Percentiles rank a stretch among this genome's conserved stretches.
Conservation (phyloP, 805 yeast species). For the Zygosaccharomyces bisporus region DNA sequence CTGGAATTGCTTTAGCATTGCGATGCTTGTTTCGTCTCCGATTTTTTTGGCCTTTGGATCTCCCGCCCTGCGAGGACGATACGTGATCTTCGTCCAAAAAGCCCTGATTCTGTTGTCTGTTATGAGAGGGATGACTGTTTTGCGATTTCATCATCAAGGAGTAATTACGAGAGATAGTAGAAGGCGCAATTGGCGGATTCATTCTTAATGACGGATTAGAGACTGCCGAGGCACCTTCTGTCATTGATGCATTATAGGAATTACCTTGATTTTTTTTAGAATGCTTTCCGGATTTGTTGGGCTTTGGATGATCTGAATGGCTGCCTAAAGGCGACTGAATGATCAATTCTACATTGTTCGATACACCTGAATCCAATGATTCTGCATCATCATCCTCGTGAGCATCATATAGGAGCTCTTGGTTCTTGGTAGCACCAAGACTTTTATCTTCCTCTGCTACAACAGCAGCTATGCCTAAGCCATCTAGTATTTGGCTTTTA, state of each 20-base stretch:
- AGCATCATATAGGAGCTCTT: neutral
- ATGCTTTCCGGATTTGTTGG: neutral
- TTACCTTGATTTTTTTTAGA: neutral
- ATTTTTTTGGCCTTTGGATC: constrained; percentile 3
- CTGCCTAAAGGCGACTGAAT: constrained; percentile 17
- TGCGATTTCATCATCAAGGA: constrained; percentile 13
- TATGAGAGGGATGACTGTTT: neutral
- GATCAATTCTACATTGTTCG: constrained; percentile 23
- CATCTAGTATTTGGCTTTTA: constrained; percentile 10
- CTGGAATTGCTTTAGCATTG: constrained; percentile 39
- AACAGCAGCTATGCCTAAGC: constrained; percentile 13
- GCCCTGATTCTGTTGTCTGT: constrained; percentile 6
- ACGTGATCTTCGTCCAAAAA: neutral
- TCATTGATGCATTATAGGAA: neutral
- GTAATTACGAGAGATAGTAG: constrained; percentile 25
- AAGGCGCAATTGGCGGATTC: constrained; percentile 28
- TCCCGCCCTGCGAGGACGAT: constrained; percentile 5
- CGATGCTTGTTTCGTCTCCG: constrained; percentile 10
- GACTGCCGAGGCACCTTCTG: constrained; percentile 13
- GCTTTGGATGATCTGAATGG: neutral
- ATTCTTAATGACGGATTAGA: constrained; percentile 21
- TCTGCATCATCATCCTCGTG: constrained; percentile 4
- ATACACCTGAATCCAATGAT: constrained; percentile 11
- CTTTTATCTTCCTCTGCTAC: neutral
- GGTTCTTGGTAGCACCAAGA: neutral